Percentiles rank a stretch among this genome's conserved stretches.
Conservation (phyloP, 108 stramenopile genomes). For the Cyclotella atomus region DNA sequence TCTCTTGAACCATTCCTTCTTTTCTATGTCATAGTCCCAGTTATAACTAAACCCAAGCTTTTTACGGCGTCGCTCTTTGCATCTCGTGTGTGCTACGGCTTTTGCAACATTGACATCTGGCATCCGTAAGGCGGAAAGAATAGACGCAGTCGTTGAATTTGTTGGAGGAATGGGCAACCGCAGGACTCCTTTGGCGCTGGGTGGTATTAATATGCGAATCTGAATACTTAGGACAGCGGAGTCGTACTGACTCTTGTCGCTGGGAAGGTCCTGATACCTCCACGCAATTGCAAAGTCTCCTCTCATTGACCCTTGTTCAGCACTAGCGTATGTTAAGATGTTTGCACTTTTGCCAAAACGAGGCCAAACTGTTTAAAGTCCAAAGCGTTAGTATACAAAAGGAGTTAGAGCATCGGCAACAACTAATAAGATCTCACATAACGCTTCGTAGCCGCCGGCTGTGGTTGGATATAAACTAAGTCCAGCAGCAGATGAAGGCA, state of each 20-base stretch:
- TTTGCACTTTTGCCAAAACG: constrained; percentile 32
- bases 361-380: constrained; percentile 19
- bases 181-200: constrained; percentile 17
- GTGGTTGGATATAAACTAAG: constrained; percentile 31
- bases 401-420: no score
- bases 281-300: constrained; percentile 41
- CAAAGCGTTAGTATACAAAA: background rate
- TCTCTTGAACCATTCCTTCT: constrained; percentile 27
- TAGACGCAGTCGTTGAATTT: constrained; percentile 9
- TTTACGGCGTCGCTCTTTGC: background rate
- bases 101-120: constrained; percentile 6
- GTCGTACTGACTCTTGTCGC: constrained; percentile 11
- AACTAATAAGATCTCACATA: no score
- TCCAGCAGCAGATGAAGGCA: constrained; percentile 40
- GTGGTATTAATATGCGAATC: constrained; percentile 27
- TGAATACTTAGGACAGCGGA: constrained; percentile 26
- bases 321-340: constrained; percentile 22
- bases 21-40: constrained; percentile 35
- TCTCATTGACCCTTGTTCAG: constrained; percentile 22
- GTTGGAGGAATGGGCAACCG: constrained; percentile 27
- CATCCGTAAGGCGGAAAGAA: background rate
- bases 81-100: constrained; percentile 11
- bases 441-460: constrained; percentile 17
- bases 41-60: constrained; percentile 31
- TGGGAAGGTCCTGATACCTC: constrained; percentile 33